Evolutionary conservation across 1,284 basidiomycete species (phyloP), one percentile per base, ranked within the genome.

Genomic region (Cryptococcus amylolentus): DNA sequence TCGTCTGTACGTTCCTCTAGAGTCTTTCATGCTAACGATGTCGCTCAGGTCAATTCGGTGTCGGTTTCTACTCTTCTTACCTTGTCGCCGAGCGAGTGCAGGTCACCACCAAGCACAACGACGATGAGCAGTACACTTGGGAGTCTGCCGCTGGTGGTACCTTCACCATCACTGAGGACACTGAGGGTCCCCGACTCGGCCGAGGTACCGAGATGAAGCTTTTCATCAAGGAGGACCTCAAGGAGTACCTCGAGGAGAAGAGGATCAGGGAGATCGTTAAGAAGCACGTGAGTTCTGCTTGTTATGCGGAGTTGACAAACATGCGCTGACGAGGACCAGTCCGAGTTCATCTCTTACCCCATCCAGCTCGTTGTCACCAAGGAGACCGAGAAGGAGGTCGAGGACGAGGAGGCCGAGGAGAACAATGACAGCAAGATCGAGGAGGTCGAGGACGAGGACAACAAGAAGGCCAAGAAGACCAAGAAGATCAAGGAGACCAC

Each of bases 121-220:
- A 99, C 74, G 95, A 98, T 78, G 96, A 98, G 81, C 95, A 99
- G 82, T 98, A 98, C 84, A 94, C 98, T 80, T 98, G 96, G 96
- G 95, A 98, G 84, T 98, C 95, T 20, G 89, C 96, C 63, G 95
- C 96, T 47, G 96, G 95, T 76, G 96, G 96, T 62, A 98, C 96
- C 55, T 99, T 98, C 84, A 98, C 95, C 77, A 97, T 99, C 81
- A 96, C 93, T 58, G 88, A 82, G 63, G 96, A 98, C 80, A 90
- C 86, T 59, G 80, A 86, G 75, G 94, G 94, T 81, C 86, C 89
- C 45, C 83, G 89, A 65, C 84, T 99, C 60, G 92, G 91, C 65
- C 95, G 96, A 76, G 96, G 95, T 81, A 89, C 90, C 57, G 90
- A 95, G 80, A 86, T 98, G 77, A 90, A 91, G 70, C 87, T 99